These are phyloP conservation scores for Xerocomus amazonicus DNA, from an alignment of 1,284 basidiomycete species.

Conservation along the genomic window DNA sequence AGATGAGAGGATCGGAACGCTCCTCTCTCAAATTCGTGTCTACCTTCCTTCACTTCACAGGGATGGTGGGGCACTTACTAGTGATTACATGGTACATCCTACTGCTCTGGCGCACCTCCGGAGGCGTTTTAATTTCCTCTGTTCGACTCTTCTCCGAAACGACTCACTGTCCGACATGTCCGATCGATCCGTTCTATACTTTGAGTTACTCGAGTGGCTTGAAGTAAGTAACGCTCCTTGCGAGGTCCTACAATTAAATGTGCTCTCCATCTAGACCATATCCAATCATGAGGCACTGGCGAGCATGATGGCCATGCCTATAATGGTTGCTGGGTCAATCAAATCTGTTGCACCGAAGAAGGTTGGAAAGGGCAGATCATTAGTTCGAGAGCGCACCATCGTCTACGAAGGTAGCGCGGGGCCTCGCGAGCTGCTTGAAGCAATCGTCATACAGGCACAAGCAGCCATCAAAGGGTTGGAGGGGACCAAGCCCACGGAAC, in stretches of 20 bases:
- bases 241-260: constrained; percentile 4
- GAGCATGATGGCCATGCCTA: constrained; percentile 94
- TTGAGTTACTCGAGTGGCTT: constrained; percentile 86
- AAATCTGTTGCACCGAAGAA: constrained; percentile 58
- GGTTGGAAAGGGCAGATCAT: constrained; percentile 40
- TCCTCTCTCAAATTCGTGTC: constrained; percentile 67
- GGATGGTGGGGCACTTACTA: constrained; percentile 65
- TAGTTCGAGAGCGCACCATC: constrained; percentile 71
- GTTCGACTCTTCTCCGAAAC: constrained; percentile 79
- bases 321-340: constrained; percentile 77
- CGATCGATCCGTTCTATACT: constrained; percentile 81
- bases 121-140: constrained; percentile 82
- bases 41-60: constrained; percentile 80
- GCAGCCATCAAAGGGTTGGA: constrained; percentile 84
- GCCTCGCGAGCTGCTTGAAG: constrained; percentile 85
- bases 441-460: constrained; percentile 83
- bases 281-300: constrained; percentile 87
- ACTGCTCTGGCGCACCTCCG: constrained; percentile 86
- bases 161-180: constrained; percentile 93
- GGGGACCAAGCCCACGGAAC: constrained; percentile 51
- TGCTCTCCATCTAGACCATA: constrained; percentile 55
- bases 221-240: constrained; percentile 51
- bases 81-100: constrained; percentile 86
- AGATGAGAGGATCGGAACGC: constrained; percentile 65
- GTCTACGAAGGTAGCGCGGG: constrained; percentile 86